phyloP scores from a whole-genome alignment of 495 filamentous ascomycete genomes.

The Hypoxylon fragiforme region DNA sequence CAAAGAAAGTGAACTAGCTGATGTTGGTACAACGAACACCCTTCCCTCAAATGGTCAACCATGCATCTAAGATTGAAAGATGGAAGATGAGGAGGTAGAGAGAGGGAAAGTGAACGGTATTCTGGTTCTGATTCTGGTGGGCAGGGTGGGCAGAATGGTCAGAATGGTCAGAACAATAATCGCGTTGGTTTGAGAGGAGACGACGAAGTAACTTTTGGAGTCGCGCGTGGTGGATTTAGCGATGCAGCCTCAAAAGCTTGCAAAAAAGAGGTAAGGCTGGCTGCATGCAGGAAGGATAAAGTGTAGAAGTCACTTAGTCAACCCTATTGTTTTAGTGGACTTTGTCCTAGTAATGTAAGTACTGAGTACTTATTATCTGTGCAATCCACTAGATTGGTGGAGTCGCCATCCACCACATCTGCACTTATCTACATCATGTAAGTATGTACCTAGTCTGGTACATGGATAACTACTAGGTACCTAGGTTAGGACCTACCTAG shows the following conservation, averaged over 20 bases:
- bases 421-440: too few species aligned
- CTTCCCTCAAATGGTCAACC: constrained; percentile 9
- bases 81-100: constrained; percentile 9
- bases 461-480: too few species aligned
- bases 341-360: background rate
- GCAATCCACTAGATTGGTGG: too few species aligned
- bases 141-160: constrained; percentile 1
- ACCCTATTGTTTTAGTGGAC: too few species aligned
- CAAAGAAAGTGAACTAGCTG: constrained; percentile 22
- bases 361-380: constrained; percentile 1
- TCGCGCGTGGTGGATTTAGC: constrained; percentile 35
- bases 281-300: constrained; percentile 13
- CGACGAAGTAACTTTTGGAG: too few species aligned
- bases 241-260: constrained; percentile 33
- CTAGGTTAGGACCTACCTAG: too few species aligned
- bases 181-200: constrained; percentile 35
- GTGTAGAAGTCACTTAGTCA: too few species aligned
- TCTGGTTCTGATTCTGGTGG: too few species aligned
- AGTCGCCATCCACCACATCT: too few species aligned
- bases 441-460: too few species aligned
- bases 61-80: background rate
- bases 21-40: constrained; percentile 22
- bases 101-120: constrained; percentile 21
- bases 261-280: constrained; percentile 20
- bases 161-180: background rate